These are phyloP conservation scores for Torulaspora franciscae DNA, from an alignment of 805 yeast genomes.

Conservation along the genomic window DNA sequence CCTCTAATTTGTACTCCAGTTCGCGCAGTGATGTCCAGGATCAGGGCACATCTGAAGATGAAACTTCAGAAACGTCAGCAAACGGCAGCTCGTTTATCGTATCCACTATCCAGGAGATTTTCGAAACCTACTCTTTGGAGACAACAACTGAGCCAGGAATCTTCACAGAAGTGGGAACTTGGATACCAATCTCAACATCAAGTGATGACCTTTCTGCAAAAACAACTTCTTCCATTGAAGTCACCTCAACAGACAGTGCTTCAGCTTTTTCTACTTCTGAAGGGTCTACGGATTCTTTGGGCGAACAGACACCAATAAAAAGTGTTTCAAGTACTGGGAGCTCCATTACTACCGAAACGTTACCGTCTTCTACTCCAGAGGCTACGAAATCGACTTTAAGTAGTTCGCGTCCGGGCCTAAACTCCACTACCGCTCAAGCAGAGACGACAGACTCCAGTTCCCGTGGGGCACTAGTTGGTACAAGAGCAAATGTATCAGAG, in stretches of 20 bases:
- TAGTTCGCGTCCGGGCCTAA: neutral
- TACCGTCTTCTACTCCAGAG: neutral
- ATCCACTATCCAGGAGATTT: conserved; percentile 1
- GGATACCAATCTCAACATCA: conserved; percentile 25
- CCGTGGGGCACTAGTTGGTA: neutral
- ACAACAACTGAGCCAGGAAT: conserved; percentile 25
- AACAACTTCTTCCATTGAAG: neutral
- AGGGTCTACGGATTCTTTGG: no score
- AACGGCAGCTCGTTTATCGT: neutral
- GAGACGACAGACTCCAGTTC: neutral
- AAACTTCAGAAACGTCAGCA: neutral
- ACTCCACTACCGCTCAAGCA: neutral
- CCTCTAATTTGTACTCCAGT: conserved; percentile 5
- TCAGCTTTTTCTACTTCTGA: neutral
- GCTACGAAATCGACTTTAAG: no score
- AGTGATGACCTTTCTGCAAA: neutral
- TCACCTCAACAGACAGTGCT: neutral
- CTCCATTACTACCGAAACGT: neutral
- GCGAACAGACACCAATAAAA: no score
- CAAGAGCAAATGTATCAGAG: neutral
- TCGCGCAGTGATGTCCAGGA: conserved; percentile 4
- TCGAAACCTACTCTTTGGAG: conserved; percentile 13
- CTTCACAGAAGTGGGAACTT: conserved; percentile 27
- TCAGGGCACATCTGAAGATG: neutral
- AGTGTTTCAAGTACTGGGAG: neutral